A percentile compares a stretch with the other conserved stretches of the same genome.
Conservation (phyloP, 2,329 filamentous ascomycete species). For the Rhinocladiella mackenziei region DNA sequence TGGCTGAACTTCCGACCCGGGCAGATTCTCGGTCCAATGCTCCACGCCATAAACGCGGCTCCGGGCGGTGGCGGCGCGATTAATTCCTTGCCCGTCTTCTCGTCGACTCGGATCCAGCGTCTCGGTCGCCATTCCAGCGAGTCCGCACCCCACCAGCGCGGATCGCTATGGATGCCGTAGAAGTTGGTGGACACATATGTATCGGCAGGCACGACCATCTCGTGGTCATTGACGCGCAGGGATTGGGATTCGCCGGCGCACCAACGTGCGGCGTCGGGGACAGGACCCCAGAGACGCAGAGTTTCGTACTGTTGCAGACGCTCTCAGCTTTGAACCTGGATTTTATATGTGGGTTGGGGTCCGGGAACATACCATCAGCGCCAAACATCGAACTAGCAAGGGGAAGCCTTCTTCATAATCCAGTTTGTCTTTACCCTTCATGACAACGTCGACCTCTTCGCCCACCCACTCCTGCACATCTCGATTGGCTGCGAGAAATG, state of each 20-base stretch:
- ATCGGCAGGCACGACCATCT: constrained; percentile 22
- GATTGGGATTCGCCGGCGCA: constrained; percentile 16
- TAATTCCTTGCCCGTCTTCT: constrained; percentile 12
- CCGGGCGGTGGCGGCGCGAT: constrained; percentile 10
- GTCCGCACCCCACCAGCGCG: constrained; percentile 31
- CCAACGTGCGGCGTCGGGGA: constrained; percentile 21
- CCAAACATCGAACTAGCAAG: constrained; percentile 14
- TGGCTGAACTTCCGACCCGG: constrained; percentile 37
- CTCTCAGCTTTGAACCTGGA: not conserved
- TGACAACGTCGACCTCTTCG: constrained; percentile 37
- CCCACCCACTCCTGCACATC: constrained; percentile 46
- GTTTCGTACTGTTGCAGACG: constrained; percentile 27
- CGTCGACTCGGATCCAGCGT: constrained; percentile 33
- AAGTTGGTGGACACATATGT: constrained; percentile 27
- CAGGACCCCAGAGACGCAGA: constrained; percentile 31
- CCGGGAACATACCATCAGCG: constrained; percentile 20
- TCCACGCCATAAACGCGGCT: constrained; percentile 32
- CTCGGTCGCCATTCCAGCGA: constrained; percentile 32
- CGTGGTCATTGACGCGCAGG: constrained; percentile 19
- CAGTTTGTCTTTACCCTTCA: not conserved
- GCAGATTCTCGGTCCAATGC: constrained; percentile 33
- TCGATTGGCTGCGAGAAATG: constrained; percentile 45
- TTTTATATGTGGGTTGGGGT: too few relatives aligned
- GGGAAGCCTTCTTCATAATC: constrained; percentile 20
- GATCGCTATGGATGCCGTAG: constrained; percentile 32